Evolutionary conservation across 768 basidiomycete genomes (phyloP).

Genomic region (Paxillus rubicundulus): DNA sequence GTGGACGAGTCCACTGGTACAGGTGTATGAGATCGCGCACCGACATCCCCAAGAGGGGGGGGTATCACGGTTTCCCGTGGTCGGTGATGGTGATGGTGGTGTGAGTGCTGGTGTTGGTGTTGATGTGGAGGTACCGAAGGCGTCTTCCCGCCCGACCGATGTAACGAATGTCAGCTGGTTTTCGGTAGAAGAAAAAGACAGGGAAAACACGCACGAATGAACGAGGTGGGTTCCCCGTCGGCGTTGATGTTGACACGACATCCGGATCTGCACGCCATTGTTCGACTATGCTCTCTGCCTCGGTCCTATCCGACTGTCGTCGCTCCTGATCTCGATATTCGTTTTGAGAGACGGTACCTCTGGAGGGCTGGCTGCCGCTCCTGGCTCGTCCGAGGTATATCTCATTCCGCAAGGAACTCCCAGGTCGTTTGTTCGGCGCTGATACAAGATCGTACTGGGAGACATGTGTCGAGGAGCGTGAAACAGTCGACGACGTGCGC

Average conservation of each 20-base stretch:
- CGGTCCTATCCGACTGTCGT: slow-evolving; percentile 19
- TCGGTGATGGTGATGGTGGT: slow-evolving; percentile 19
- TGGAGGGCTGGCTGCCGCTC: slow-evolving; percentile 25
- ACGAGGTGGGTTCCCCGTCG: slow-evolving; percentile 16
- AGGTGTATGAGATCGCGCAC: slow-evolving; percentile 16
- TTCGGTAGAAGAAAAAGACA: not conserved
- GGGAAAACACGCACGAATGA: slow-evolving; percentile 18
- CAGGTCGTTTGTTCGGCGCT: slow-evolving; percentile 21
- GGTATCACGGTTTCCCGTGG: slow-evolving; percentile 34
- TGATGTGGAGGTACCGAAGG: slow-evolving; percentile 6
- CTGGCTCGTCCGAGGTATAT: slow-evolving; percentile 15
- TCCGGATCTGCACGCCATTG: slow-evolving; percentile 33
- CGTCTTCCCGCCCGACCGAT: slow-evolving; percentile 12
- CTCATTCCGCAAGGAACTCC: slow-evolving; percentile 27
- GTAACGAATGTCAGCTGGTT: slow-evolving; percentile 3
- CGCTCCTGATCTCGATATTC: slow-evolving; percentile 16
- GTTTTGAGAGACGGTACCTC: slow-evolving; percentile 15
- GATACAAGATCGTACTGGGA: slow-evolving; percentile 32
- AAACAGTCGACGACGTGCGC: slow-evolving; percentile 20
- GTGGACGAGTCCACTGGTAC: slow-evolving; percentile 7
- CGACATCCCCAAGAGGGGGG: slow-evolving; percentile 21
- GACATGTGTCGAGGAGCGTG: slow-evolving; percentile 29
- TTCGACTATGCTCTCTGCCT: slow-evolving; percentile 26
- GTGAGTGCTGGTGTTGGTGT: slow-evolving; percentile 7
- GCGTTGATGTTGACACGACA: slow-evolving; percentile 11